phyloP scores from a whole-genome alignment of 129 eudicot genomes.

The Pittosporum tobira region DNA sequence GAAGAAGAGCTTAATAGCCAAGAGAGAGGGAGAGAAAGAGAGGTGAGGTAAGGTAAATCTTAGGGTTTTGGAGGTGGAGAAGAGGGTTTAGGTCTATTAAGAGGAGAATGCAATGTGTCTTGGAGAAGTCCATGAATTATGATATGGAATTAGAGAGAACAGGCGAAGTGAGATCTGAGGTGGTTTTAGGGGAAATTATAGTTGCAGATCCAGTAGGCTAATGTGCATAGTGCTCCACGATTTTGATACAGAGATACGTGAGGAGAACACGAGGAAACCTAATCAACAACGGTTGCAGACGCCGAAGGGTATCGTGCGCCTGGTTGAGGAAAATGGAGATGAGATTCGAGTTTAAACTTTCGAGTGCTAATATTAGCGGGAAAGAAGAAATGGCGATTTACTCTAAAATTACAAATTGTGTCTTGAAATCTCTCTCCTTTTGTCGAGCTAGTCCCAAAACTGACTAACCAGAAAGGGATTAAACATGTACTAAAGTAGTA shows the following conservation, averaged over 20 bases:
- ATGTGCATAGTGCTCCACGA: too few relatives aligned
- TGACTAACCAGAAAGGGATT: background rate
- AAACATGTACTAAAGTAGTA: too few relatives aligned
- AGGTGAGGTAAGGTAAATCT: constrained; percentile 29
- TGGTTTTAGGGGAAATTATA: constrained; percentile 2
- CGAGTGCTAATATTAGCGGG: constrained; percentile 15
- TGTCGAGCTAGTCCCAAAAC: background rate
- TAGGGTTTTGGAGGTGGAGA: constrained; percentile 30
- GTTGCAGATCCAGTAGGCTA: constrained; percentile 17
- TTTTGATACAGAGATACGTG: too few relatives aligned
- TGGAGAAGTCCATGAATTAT: constrained; percentile 32
- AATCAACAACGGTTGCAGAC: constrained; percentile 1
- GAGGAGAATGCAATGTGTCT: constrained; percentile 56
- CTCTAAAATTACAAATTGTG: background rate
- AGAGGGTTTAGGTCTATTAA: constrained; percentile 66
- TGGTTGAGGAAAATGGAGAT: background rate
- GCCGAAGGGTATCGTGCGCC: background rate
- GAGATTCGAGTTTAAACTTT: too few relatives aligned
- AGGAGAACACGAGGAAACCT: background rate
- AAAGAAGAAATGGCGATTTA: constrained; percentile 11
- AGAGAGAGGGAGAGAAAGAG: constrained; percentile 41
- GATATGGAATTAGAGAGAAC: constrained; percentile 22
- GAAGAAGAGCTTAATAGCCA: constrained; percentile 49
- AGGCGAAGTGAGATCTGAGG: background rate
- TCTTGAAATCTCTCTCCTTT: background rate